A percentile compares a stretch with the other conserved stretches of the same genome.
phyloP scores from a whole-genome alignment of 1,284 basidiomycete genomes.

The Pholiota adiposa region DNA sequence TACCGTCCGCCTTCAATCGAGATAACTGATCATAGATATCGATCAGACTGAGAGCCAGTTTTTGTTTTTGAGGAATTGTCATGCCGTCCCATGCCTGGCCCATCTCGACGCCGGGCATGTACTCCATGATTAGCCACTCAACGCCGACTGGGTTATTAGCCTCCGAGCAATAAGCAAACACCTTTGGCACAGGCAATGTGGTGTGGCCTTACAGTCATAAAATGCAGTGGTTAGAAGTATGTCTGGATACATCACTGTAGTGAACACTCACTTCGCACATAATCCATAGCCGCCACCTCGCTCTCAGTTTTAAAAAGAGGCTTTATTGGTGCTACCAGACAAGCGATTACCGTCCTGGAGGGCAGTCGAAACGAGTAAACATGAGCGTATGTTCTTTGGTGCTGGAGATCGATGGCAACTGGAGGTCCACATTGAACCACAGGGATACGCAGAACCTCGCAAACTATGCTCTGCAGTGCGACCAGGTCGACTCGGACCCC shows the following conservation, averaged over 20 bases:
- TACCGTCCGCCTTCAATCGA: slow-evolving; percentile 11
- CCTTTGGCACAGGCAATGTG: slow-evolving; percentile 16
- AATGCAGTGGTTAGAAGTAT: background rate
- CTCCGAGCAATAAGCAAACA: slow-evolving; percentile 17
- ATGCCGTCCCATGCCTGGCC: slow-evolving; percentile 9
- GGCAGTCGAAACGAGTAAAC: slow-evolving; percentile 17
- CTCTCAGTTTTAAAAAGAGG: slow-evolving; percentile 20
- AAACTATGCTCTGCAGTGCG: slow-evolving; percentile 13
- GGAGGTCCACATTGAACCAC: slow-evolving; percentile 13
- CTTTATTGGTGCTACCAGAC: slow-evolving; percentile 16
- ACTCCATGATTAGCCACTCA: slow-evolving; percentile 22
- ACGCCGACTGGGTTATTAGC: slow-evolving; percentile 19
- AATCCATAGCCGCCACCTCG: slow-evolving; percentile 21
- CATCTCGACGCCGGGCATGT: slow-evolving; percentile 17
- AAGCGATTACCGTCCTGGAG: slow-evolving; percentile 13
- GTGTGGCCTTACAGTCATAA: background rate
- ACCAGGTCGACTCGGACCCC: slow-evolving; percentile 7
- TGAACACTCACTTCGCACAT: slow-evolving; percentile 14
- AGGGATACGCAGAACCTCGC: slow-evolving; percentile 13
- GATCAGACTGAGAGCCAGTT: slow-evolving; percentile 14
- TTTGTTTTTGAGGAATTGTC: slow-evolving; percentile 9
- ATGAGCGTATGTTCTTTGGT: slow-evolving; percentile 7
- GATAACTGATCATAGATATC: slow-evolving; percentile 16
- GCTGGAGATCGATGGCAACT: slow-evolving; percentile 5
- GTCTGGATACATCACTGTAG: background rate